Conservation (phyloP, 176 grass and related monocot species). For the Chloris gayana region DNA sequence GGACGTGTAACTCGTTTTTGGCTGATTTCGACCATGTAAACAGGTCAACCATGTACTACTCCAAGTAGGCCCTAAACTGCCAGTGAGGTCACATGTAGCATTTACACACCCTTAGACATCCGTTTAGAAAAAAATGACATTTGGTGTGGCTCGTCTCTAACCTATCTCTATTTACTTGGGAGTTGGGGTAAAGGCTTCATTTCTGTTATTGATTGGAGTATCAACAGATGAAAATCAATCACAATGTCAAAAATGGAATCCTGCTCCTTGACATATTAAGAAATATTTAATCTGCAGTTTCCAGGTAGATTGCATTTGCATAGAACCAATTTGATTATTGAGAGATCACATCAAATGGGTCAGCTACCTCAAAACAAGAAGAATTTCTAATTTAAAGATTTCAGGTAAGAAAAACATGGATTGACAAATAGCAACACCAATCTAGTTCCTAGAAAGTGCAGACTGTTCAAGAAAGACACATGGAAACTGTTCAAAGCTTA, state of each 20-base stretch:
- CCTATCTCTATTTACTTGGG: background rate
- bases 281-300: conserved; percentile 10
- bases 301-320: background rate
- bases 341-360: conserved; percentile 9
- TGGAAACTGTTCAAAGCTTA: background rate
- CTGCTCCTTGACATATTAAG: background rate
- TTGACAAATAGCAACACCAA: conserved; percentile 1
- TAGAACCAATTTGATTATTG: conserved; percentile 22
- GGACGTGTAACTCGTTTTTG: no score
- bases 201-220: background rate
- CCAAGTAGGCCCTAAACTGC: no score
- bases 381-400: background rate
- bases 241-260: background rate
- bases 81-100: no score
- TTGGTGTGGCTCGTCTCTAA: background rate
- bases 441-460: background rate
- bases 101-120: no score
- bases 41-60: no score
- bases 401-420: background rate
- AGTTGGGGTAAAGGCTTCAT: background rate
- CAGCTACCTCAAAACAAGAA: background rate
- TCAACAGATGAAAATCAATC: background rate
- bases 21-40: no score
- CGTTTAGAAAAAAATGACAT: no score
- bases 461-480: background rate